Evolutionary conservation across 2,329 filamentous ascomycete species (phyloP).

Genomic region (Neobulgaria alba): DNA sequence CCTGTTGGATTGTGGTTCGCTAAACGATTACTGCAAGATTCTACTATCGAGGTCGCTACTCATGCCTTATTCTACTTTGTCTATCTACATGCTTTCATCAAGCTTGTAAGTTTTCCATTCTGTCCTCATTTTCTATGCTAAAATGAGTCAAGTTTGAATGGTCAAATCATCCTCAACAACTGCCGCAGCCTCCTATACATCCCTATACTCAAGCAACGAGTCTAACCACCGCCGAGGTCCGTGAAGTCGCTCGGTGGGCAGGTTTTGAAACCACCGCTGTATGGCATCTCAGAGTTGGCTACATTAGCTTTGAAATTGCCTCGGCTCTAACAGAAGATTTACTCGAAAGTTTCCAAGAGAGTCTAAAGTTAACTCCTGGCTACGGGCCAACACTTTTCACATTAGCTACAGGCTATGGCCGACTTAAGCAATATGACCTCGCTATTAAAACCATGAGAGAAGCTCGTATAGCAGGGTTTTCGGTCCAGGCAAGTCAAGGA

Average conservation of each 20-base stretch:
- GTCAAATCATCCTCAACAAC: too few species aligned
- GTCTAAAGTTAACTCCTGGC: slow-evolving; percentile 1
- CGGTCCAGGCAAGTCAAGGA: too few species aligned
- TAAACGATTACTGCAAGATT: background rate
- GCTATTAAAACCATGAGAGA: slow-evolving; percentile 1
- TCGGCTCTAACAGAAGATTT: too few species aligned
- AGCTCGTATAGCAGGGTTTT: too few species aligned
- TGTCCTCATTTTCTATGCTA: too few species aligned
- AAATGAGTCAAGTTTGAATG: too few species aligned
- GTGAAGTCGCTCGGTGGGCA: background rate
- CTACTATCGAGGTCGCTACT: background rate
- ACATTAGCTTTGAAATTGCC: background rate
- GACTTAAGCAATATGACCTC: background rate
- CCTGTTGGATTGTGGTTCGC: background rate
- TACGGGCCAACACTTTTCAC: slow-evolving; percentile 1
- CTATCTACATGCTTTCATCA: background rate
- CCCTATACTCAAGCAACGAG: background rate
- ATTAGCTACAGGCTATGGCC: background rate
- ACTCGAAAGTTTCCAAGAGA: too few species aligned
- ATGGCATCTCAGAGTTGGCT: slow-evolving; percentile 1
- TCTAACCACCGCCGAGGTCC: background rate
- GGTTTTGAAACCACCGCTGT: slow-evolving; percentile 1
- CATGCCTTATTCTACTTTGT: background rate
- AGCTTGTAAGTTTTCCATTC: background rate
- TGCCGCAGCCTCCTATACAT: background rate